Evolutionary conservation across 108 stramenopile genomes (phyloP), one percentile per base, ranked within the genome.

Genomic region (Bacterosira constricta): DNA sequence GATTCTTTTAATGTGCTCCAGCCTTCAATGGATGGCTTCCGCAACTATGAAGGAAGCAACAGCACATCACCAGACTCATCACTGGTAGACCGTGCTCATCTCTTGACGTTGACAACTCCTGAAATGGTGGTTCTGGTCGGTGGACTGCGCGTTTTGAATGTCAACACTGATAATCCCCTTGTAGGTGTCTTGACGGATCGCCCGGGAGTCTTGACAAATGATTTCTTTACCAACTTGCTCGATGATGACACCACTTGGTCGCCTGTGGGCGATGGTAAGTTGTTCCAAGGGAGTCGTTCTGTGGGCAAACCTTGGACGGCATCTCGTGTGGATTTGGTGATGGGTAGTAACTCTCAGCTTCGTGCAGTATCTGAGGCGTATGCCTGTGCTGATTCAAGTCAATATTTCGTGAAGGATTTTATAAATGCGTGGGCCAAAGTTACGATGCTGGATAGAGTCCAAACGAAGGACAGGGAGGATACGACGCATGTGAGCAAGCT

Each of bases 51-150:
- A 31, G 64, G 70, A 23, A 26, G 38, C 20, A 58, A 55, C 11
- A 52, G 41, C 0, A 50, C 51, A 8, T 45, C 52, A 23, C 77
- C 80, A 37, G 83, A 84, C 25, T 67, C 74, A 69, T 37, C 84
- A 65, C 57, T 90, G 35, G 70, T 90, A 1, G 89, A 90, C 35
- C 81, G 81, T 66, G 86, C 89, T 20, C 67, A 86, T 57, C 49
- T 88, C 30, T 74, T 90, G 56, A 52, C 73, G 4, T 60, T 90
- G 17, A 79, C 83, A 26, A 75, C 81, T 45, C 85, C 85, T 26
- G 89, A 90, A 75, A 86, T 90, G 89, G 76, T 81, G 0, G 86
- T 80, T 10, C 68, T 90, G 31, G 57, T 90, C n/a, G 89, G 89
- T 17, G 89, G 89, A 54, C 58, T 90, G 49, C 83, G 89, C 25